Conservation (phyloP, 208 protist genomes). For the Leishmania major region DNA sequence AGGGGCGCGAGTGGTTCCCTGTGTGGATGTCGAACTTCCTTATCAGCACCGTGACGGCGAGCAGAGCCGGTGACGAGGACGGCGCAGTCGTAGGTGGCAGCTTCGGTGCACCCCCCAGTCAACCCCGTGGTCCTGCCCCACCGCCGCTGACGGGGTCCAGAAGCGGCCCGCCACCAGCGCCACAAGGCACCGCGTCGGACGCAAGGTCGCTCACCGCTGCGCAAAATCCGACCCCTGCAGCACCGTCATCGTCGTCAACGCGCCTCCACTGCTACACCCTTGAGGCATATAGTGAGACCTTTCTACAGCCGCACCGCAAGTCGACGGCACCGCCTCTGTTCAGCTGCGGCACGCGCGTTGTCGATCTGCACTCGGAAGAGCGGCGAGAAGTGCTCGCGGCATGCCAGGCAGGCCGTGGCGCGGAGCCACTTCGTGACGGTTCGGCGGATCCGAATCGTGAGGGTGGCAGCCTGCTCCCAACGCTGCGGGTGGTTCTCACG, state of each 20-base stretch:
- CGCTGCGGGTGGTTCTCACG: slow-evolving; percentile 66
- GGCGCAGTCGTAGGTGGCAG: neutral
- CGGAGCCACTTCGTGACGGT: neutral
- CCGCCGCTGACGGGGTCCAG: neutral
- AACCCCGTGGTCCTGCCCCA: neutral
- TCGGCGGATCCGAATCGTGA: neutral
- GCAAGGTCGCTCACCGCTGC: neutral
- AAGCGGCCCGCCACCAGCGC: neutral
- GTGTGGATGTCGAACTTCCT: slow-evolving; percentile 26
- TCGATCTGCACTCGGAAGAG: slow-evolving; percentile 48
- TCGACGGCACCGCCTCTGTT: slow-evolving; percentile 37
- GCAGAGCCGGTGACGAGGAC: neutral
- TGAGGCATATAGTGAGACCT: slow-evolving; percentile 62
- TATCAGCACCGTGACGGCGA: slow-evolving; percentile 12
- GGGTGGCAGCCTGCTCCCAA: slow-evolving; percentile 1
- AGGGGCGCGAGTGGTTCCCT: slow-evolving; percentile 18
- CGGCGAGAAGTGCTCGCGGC: slow-evolving; percentile 34
- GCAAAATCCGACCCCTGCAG: neutral
- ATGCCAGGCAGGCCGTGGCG: slow-evolving; percentile 37
- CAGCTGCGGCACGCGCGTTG: slow-evolving; percentile 69
- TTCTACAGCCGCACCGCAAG: slow-evolving; percentile 27
- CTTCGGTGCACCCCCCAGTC: neutral
- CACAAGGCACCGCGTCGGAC: neutral
- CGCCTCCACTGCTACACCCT: slow-evolving; percentile 63
- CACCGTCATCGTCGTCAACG: neutral